phyloP scores from a whole-genome alignment of 441 rosid species.

The Euphorbia celastroides region DNA sequence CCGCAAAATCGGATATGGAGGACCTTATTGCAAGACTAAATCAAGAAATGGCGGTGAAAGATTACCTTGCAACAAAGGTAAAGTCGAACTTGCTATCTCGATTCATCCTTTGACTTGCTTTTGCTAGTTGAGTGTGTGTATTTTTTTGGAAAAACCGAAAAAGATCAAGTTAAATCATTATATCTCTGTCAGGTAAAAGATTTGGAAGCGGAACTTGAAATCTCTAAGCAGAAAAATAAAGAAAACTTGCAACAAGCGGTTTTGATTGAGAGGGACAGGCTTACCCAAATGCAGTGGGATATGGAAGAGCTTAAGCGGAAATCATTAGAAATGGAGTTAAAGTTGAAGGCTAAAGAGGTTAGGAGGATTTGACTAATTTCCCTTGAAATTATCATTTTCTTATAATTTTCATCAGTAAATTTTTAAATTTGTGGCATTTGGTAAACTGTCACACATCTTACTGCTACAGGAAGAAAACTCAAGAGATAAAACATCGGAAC shows the following conservation, averaged over 20 bases:
- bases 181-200: slow-evolving; percentile 66
- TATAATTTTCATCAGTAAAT: not conserved
- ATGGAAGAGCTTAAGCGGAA: slow-evolving; percentile 86
- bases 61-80: slow-evolving; percentile 87
- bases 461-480: slow-evolving; percentile 56
- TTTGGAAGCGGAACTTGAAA: slow-evolving; percentile 94
- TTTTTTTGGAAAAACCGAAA: not conserved
- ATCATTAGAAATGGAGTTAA: slow-evolving; percentile 83
- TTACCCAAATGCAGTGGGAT: slow-evolving; percentile 98
- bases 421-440: not conserved
- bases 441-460: slow-evolving; percentile 4
- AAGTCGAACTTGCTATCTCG: slow-evolving; percentile 6
- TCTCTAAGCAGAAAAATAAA: slow-evolving; percentile 73
- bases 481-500: slow-evolving; percentile 32
- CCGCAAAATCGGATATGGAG: slow-evolving; percentile 97
- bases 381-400: not conserved
- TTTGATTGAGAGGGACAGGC: slow-evolving; percentile 75
- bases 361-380: slow-evolving; percentile 10
- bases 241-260: slow-evolving; percentile 91
- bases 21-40: slow-evolving; percentile 90
- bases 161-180: slow-evolving; percentile 8
- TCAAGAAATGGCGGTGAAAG: slow-evolving; percentile 88
- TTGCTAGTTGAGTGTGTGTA: not conserved
- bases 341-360: slow-evolving; percentile 75
- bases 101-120: slow-evolving; percentile 7